Evolutionary conservation across 768 basidiomycete species (phyloP), one percentile per base, ranked within the genome.

Genomic region (Russula sp.): DNA sequence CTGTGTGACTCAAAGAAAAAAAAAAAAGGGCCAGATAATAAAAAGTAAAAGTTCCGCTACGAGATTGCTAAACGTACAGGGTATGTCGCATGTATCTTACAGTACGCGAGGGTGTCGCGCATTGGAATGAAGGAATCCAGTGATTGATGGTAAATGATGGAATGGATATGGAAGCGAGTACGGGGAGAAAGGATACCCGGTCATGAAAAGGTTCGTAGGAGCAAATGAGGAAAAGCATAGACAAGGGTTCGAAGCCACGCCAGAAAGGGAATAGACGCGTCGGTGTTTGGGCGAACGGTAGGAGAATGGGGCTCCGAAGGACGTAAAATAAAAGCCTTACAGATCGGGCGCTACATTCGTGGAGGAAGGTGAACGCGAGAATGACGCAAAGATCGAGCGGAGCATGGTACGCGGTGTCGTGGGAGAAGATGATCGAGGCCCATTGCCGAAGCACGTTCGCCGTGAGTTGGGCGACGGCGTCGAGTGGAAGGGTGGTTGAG

Each of bases 291-390:
- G 57, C 39, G 45, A n/a, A 20, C 48, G 35, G 59, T 6, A 7
- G 50, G 16, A 14, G n/a, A 14, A 59, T 53, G 44, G 18, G 51
- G 34, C 16, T 4, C 20, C 4, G 50, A 39, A 22, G n/a, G 37
- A 34, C 22, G 57, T 57, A 35, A 45, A n/a, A 20, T 9, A 54
- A 27, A 32, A 0, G 0, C 39, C 6, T 39, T 53, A 64, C 44
- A 34, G 45, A 27, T 44, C 63, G 16, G 42, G 53, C 35, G 34
- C 40, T 16, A 64, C 34, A 39, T 27, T 55, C 6, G 40, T n/a
- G 42, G 63, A 56, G 51, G 63, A 59, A 14, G 61, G 39, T 16
- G 57, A 42, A 1, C 63, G 63, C n/a, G 63, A 64, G 53, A 64
- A 60, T 13, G 63, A 55, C 20, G 47, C 53, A 20, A 64, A n/a